Conservation (phyloP, 176 grass and related monocot genomes). For the Avena sativa region DNA sequence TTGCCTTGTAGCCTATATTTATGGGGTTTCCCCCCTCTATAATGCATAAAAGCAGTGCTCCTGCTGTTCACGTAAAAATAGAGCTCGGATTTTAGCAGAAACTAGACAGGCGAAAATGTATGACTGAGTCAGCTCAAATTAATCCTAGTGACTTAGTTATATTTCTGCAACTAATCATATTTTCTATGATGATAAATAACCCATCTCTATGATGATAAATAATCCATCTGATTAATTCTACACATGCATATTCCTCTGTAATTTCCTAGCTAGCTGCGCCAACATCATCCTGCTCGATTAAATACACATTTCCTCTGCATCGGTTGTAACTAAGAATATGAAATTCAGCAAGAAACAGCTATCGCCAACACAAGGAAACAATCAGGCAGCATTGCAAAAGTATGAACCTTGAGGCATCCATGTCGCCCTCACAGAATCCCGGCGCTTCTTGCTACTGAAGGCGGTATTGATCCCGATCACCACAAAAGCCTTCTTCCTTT, state of each 20-base stretch:
- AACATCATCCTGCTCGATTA: background rate
- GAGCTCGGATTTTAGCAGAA: conserved; percentile 7
- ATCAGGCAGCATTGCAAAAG: conserved; percentile 1
- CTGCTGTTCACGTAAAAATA: too few relatives aligned
- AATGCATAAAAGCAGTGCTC: too few relatives aligned
- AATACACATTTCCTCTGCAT: conserved; percentile 20
- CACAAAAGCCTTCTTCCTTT: conserved; percentile 74
- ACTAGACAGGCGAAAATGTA: background rate
- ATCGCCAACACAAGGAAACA: background rate
- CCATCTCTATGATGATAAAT: conserved; percentile 7
- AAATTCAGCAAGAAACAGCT: background rate
- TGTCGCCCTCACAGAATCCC: conserved; percentile 90
- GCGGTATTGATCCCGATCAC: conserved; percentile 95
- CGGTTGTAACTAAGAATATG: conserved; percentile 27
- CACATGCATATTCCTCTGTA: background rate
- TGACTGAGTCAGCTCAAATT: background rate
- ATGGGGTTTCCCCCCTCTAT: too few relatives aligned
- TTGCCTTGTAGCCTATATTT: too few relatives aligned
- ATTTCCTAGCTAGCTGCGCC: background rate
- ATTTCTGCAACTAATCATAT: background rate
- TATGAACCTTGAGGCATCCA: conserved; percentile 96
- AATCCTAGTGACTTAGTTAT: too few relatives aligned
- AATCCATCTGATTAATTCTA: background rate
- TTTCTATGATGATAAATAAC: background rate
- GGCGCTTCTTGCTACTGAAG: conserved; percentile 91